Evolutionary conservation across 2,329 filamentous ascomycete genomes (phyloP), one percentile per base, ranked within the genome.

Genomic region (Xylaria multiplex): DNA sequence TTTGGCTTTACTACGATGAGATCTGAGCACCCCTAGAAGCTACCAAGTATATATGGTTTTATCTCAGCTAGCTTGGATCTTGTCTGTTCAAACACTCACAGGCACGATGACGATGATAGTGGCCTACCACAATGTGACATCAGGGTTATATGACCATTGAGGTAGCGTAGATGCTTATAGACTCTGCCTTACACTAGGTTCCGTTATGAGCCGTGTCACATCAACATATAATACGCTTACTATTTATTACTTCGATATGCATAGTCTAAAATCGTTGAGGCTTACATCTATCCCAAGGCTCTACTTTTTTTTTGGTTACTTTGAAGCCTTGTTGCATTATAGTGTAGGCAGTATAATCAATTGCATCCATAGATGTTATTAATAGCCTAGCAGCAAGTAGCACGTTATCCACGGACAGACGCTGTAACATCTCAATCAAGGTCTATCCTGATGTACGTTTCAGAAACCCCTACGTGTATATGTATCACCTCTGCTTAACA

Each of bases 391-490:
- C 22, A 27, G 7, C 19, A 24, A 14, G 8, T 27, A 48, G 16
- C n/a, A 22, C 6, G 9, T 19, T 50, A 30, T 32, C 43, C 27
- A 52, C 45, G 9, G 45, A 52, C 53, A 43, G 22, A 24, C 52
- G 24, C 37, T 55, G 43, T 64, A 60, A 60, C 62, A 50, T 45
- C 35, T 14, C 37, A 61, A 37, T 50, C 62, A 61, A 57, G 50
- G 58, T 32, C 24, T 42, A 8, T 46, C 46, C 24, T 65, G 50
- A 42, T 42, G 50, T 58, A 46, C 16, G 63, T 65, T 59, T 65
- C 64, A 62, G 59, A 54, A 59, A 54, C 32, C n/a, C 27, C 37
- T 49, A 40, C 24, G 14, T 43, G 19, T 42, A 48, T n/a, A 19
- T 55, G 19, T 46, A 24, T 14, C 54, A 32, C 32, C 37, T 45